Evolutionary conservation across 2,329 filamentous ascomycete genomes (phyloP), one percentile per base, ranked within the genome.

Genomic region (Magnaporthiopsis incrustans): DNA sequence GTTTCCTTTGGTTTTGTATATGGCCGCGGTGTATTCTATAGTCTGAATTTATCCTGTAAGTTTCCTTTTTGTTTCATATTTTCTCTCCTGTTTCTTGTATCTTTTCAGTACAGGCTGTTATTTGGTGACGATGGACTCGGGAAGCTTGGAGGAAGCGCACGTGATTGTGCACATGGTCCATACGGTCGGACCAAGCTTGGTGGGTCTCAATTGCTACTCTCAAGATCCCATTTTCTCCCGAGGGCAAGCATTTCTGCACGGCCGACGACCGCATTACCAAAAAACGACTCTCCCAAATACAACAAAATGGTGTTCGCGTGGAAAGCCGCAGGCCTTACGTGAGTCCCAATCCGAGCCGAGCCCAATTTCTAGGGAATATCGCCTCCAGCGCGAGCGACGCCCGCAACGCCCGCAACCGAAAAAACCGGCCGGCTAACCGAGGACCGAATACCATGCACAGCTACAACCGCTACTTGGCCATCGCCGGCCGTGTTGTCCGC

Each of bases 381-480:
- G 44, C n/a, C 44, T 22, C 22, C 18, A 8, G 44, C 44, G 44
- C 22, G 22, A 53, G 44, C 44, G 22, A 25, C 44, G n/a, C 22
- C 44, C 44, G 18, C 44, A 53, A n/a, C 44, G 33, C 33, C 8
- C 33, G 33, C 33, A 7, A 4, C 8, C 6, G 18, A 14, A 4
- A 53, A 22, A 53, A 25, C 32, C 32, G 67, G 64, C 67, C 69
- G 66, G 26, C 50, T 62, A 60, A 64, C 60, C 11, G 26, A 4
- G 57, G 56, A 63, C 38, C n/a, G 30, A 12, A 64, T 35, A 44
- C 56, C 32, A 11, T 50, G 35, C 25, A 65, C 78, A 99, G 95
- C 83, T 99, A 99, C 91, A 99, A 99, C 89, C 95, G 93, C 83
- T 98, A 97, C 89, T 89, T 99, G 77, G 88, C 93, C 76, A 87